These are phyloP conservation scores for Scytalidium lignicola DNA, from an alignment of 2,329 filamentous ascomycete species.

Conservation along the genomic window DNA sequence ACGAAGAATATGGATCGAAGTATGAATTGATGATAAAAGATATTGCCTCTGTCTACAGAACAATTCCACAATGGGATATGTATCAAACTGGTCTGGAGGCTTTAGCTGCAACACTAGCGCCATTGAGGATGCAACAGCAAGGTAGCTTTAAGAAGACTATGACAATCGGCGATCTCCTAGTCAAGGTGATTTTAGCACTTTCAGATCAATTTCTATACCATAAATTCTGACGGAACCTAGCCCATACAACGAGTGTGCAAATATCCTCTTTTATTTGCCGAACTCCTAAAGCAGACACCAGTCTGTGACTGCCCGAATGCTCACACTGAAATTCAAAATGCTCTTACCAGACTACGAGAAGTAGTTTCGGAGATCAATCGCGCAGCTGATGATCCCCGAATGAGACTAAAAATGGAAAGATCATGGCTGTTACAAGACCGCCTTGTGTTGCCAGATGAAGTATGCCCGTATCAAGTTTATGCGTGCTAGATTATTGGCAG, in stretches of 20 bases:
- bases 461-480: slow-evolving; percentile 29
- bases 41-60: slow-evolving; percentile 61
- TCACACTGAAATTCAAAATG: slow-evolving; percentile 72
- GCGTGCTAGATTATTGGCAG: neutral
- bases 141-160: slow-evolving; percentile 65
- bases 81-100: slow-evolving; percentile 85
- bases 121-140: slow-evolving; percentile 58
- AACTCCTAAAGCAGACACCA: slow-evolving; percentile 77
- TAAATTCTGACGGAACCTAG: slow-evolving; percentile 38
- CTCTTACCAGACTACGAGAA: slow-evolving; percentile 66
- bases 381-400: slow-evolving; percentile 70
- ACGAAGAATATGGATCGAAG: slow-evolving; percentile 88
- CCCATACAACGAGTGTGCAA: slow-evolving; percentile 89
- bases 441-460: slow-evolving; percentile 67
- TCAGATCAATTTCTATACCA: slow-evolving; percentile 4
- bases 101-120: slow-evolving; percentile 68
- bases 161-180: slow-evolving; percentile 78
- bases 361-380: slow-evolving; percentile 76
- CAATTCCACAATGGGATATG: slow-evolving; percentile 67
- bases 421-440: slow-evolving; percentile 83
- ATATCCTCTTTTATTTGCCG: slow-evolving; percentile 81
- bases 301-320: slow-evolving; percentile 80
- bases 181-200: slow-evolving; percentile 58
- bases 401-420: slow-evolving; percentile 67
- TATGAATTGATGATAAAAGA: slow-evolving; percentile 83